A percentile compares a stretch with the other conserved stretches of the same genome.
Conservation (phyloP, 106 monocot species). For the Triglochin maritima region DNA sequence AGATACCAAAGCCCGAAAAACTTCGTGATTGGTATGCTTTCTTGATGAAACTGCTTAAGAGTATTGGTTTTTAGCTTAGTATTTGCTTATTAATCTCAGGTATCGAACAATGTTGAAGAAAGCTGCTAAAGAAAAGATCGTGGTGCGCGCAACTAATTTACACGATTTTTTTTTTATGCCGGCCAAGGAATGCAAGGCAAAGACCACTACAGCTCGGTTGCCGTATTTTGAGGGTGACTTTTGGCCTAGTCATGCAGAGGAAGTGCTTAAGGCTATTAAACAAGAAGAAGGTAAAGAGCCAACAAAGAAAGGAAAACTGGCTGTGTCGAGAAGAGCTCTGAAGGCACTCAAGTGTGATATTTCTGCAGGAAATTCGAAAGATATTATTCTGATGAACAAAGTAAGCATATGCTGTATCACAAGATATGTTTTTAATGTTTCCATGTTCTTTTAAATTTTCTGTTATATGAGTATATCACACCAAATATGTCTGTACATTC, state of each 20-base stretch:
- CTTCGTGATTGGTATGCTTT: slow-evolving; percentile 25
- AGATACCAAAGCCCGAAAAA: slow-evolving; percentile 23
- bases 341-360: slow-evolving; percentile 14
- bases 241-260: slow-evolving; percentile 28
- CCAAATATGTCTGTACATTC: no score
- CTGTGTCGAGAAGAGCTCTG: slow-evolving; percentile 16
- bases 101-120: slow-evolving; percentile 25
- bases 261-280: slow-evolving; percentile 12
- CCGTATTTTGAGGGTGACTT: slow-evolving; percentile 40
- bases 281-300: slow-evolving; percentile 21
- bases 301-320: slow-evolving; percentile 19
- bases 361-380: slow-evolving; percentile 15
- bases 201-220: slow-evolving; percentile 24
- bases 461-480: no score
- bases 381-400: slow-evolving; percentile 27
- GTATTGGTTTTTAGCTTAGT: not conserved
- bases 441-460: no score
- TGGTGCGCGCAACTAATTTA: slow-evolving; percentile 26
- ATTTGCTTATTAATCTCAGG: slow-evolving; percentile 7
- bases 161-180: slow-evolving; percentile 24
- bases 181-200: slow-evolving; percentile 6
- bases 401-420: slow-evolving; percentile 7
- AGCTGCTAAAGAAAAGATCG: slow-evolving; percentile 26
- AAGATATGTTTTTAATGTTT: not conserved
- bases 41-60: not conserved